Conservation (phyloP, 108 stramenopile genomes). For the Cylindrotheca fusiformis region DNA sequence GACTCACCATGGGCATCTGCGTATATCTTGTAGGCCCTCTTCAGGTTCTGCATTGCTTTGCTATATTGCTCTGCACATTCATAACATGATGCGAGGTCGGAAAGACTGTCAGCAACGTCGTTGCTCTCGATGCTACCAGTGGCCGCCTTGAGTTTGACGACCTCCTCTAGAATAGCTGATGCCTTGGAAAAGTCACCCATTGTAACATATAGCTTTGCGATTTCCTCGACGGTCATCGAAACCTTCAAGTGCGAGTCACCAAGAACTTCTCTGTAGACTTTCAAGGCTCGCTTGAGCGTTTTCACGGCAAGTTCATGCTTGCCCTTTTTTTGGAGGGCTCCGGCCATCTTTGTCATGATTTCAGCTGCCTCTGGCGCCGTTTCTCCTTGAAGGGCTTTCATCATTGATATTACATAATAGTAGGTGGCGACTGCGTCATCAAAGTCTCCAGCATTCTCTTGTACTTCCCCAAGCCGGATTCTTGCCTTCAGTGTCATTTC, state of each 20-base stretch:
- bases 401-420: slow-evolving; percentile 45
- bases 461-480: slow-evolving; percentile 37
- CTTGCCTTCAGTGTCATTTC: slow-evolving; percentile 34
- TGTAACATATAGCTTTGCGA: slow-evolving; percentile 50
- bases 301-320: slow-evolving; percentile 49
- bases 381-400: slow-evolving; percentile 39
- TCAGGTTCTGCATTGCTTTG: slow-evolving; percentile 58
- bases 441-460: slow-evolving; percentile 44
- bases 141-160: slow-evolving; percentile 61
- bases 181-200: slow-evolving; percentile 58
- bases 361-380: slow-evolving; percentile 34
- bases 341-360: slow-evolving; percentile 26
- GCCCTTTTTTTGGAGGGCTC: slow-evolving; percentile 40
- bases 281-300: slow-evolving; percentile 54
- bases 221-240: slow-evolving; percentile 52
- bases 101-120: slow-evolving; percentile 46
- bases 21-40: slow-evolving; percentile 60
- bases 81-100: slow-evolving; percentile 46
- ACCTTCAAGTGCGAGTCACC: slow-evolving; percentile 48
- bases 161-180: slow-evolving; percentile 52
- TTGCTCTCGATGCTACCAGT: slow-evolving; percentile 41
- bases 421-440: slow-evolving; percentile 41
- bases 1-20: slow-evolving; percentile 40
- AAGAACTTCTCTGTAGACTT: slow-evolving; percentile 49
- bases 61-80: slow-evolving; percentile 52